Evolutionary conservation across 169 alveolate genomes (phyloP).

Genomic region (Cryptosporidium baileyi): DNA sequence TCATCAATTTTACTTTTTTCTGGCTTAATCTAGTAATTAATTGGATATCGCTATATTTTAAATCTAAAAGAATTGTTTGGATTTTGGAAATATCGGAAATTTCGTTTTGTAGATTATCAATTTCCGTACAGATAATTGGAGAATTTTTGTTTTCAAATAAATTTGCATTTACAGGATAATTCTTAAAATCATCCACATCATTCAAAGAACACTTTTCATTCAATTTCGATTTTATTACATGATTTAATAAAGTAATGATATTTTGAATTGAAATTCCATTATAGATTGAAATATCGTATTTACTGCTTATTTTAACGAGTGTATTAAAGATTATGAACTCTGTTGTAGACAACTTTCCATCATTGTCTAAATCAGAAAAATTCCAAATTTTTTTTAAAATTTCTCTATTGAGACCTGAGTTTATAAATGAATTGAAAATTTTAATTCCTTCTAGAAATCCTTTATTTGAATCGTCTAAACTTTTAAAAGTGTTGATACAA

Average conservation of each 20-base stretch:
- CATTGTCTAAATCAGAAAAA: conserved; percentile 36
- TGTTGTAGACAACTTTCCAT: conserved; percentile 10
- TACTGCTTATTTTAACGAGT: background rate
- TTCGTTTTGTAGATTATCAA: background rate
- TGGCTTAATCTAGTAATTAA: background rate
- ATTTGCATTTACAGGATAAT: background rate
- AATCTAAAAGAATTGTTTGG: background rate
- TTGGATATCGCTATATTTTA: background rate
- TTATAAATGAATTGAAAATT: background rate
- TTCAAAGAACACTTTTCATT: too few species aligned
- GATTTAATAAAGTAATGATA: background rate
- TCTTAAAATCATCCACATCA: background rate
- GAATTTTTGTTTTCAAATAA: background rate
- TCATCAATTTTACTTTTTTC: conserved; percentile 16
- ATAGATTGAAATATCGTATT: background rate
- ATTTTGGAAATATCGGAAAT: background rate
- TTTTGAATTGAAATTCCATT: background rate
- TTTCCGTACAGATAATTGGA: background rate
- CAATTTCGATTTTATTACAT: background rate
- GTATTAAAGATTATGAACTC: conserved; percentile 41
- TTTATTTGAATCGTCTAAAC: background rate
- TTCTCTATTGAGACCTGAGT: background rate
- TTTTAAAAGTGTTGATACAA: background rate
- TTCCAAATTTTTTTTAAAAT: conserved; percentile 27
- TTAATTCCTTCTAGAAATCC: conserved; percentile 15